Conservation (phyloP, 495 filamentous ascomycete genomes). For the Penicillium samsonianum region DNA sequence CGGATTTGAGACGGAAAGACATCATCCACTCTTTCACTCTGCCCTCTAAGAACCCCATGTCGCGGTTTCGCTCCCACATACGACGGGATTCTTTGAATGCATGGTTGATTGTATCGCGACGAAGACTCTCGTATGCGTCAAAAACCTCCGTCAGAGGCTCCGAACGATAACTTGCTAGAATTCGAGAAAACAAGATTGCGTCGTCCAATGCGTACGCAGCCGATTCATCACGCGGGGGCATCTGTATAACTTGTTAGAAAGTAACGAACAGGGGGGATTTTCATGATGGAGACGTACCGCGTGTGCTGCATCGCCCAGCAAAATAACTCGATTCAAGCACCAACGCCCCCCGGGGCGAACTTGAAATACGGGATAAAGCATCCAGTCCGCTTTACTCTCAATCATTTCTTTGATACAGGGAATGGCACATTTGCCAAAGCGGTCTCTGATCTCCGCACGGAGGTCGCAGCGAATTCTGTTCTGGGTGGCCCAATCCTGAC, state of each 20-base stretch:
- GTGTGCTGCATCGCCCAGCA: constrained; percentile 62
- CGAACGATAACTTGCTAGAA: constrained; percentile 40
- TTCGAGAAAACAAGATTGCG: constrained; percentile 56
- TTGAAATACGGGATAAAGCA: constrained; percentile 62
- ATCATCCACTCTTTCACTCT: constrained; percentile 43
- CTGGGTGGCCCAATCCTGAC: constrained; percentile 51
- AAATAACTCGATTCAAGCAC: constrained; percentile 49
- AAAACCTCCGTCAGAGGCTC: constrained; percentile 48
- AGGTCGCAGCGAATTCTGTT: constrained; percentile 44
- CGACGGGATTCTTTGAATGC: constrained; percentile 54
- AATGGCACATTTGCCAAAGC: constrained; percentile 47
- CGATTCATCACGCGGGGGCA: constrained; percentile 64
- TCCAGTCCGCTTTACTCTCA: constrained; percentile 50
- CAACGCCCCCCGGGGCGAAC: constrained; percentile 53
- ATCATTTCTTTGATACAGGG: constrained; percentile 53
- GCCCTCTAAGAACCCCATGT: constrained; percentile 42
- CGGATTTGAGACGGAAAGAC: constrained; percentile 34
- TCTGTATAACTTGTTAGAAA: constrained; percentile 33
- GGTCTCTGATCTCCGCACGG: constrained; percentile 42
- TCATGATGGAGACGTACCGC: constrained; percentile 43
- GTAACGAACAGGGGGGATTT: neutral
- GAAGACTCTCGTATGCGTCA: constrained; percentile 52
- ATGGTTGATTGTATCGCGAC: constrained; percentile 50
- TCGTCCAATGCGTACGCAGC: constrained; percentile 64
- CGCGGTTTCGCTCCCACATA: constrained; percentile 46